Conservation (phyloP, 2,329 filamentous ascomycete genomes). For the Atkinsonella hypoxylon region DNA sequence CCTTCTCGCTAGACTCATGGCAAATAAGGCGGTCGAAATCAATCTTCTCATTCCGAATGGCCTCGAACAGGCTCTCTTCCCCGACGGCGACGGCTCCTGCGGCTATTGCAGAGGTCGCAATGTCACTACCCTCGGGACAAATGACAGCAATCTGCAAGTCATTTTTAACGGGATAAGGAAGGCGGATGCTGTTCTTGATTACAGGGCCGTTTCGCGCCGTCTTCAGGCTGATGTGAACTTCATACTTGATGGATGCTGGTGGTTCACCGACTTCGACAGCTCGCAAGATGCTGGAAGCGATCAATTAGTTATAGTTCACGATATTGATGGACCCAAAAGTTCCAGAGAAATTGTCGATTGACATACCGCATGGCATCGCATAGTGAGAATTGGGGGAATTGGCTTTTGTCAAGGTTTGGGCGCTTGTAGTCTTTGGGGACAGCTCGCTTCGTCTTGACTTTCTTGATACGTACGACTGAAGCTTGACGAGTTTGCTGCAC, state of each 20-base stretch:
- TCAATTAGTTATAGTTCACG: neutral
- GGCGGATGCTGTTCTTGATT: slow-evolving; percentile 73
- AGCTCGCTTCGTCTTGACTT: slow-evolving; percentile 45
- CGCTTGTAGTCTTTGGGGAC: slow-evolving; percentile 53
- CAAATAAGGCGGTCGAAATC: slow-evolving; percentile 85
- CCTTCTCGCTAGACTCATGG: slow-evolving; percentile 64
- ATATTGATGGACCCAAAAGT: neutral
- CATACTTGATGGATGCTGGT: slow-evolving; percentile 70
- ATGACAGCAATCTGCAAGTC: slow-evolving; percentile 85
- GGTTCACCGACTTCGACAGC: slow-evolving; percentile 82
- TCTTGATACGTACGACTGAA: slow-evolving; percentile 33
- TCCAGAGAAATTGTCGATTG: neutral
- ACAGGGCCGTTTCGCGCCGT: slow-evolving; percentile 78
- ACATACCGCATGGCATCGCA: slow-evolving; percentile 82
- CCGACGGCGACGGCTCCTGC: slow-evolving; percentile 77
- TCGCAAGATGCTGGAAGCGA: slow-evolving; percentile 60
- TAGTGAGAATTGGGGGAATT: slow-evolving; percentile 59
- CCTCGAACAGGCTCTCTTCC: slow-evolving; percentile 73
- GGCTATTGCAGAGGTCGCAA: slow-evolving; percentile 59
- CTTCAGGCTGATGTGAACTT: slow-evolving; percentile 70
- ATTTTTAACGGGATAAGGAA: slow-evolving; percentile 83
- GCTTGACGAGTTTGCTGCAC: slow-evolving; percentile 33
- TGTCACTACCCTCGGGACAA: slow-evolving; percentile 66
- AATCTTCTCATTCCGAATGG: slow-evolving; percentile 61
- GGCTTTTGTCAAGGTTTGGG: slow-evolving; percentile 52